These are phyloP conservation scores for Quillaja saponaria DNA, from an alignment of 306 rosid species.

Conservation along the genomic window DNA sequence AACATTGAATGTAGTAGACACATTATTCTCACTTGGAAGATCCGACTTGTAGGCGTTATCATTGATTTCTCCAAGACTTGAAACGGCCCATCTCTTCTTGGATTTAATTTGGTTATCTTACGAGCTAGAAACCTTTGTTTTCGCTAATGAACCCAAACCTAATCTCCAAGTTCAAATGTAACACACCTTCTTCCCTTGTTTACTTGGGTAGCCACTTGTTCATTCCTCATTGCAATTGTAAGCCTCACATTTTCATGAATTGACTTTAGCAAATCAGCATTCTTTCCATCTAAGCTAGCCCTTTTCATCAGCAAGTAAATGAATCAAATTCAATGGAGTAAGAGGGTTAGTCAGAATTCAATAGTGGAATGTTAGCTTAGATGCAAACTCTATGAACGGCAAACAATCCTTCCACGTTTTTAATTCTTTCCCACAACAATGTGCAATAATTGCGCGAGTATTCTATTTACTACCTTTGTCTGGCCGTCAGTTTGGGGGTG, in stretches of 20 bases:
- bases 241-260: not conserved
- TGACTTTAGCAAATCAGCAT: not conserved
- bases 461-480: not conserved
- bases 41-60: too few relatives aligned
- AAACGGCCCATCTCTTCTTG: too few relatives aligned
- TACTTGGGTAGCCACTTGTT: not conserved
- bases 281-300: not conserved
- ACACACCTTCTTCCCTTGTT: not conserved
- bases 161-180: not conserved
- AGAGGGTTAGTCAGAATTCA: not conserved
- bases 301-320: not conserved
- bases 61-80: too few relatives aligned
- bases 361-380: too few relatives aligned
- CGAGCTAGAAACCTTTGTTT: not conserved
- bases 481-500: not conserved
- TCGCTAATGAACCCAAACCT: not conserved
- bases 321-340: not conserved
- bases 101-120: not conserved
- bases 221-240: not conserved
- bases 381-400: not conserved
- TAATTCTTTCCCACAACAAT: not conserved
- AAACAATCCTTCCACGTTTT: not conserved
- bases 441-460: not conserved
- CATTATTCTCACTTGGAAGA: too few relatives aligned
- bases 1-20: too few relatives aligned